Percentiles rank a stretch among this genome's conserved stretches.
Evolutionary conservation across 23 red algal genomes (phyloP).

Genomic region (Agarophyton chilense): DNA sequence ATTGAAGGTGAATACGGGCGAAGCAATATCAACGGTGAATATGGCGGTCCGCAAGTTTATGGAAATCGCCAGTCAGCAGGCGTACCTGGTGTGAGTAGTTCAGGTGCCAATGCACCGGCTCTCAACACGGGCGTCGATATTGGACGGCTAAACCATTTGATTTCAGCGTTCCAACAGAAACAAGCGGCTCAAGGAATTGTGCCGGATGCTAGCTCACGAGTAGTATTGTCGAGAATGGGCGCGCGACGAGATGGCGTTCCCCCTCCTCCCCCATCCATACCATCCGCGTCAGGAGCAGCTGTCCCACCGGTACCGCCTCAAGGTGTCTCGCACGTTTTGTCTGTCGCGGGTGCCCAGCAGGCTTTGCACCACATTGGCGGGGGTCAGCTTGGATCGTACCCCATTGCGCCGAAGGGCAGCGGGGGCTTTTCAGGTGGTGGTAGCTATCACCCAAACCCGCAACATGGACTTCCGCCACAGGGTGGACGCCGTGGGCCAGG

Average conservation of each 20-base stretch:
- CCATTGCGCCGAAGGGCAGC: background rate
- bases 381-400: conserved; percentile 8
- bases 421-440: background rate
- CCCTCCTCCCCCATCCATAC: background rate
- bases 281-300: conserved; percentile 2
- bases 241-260: background rate
- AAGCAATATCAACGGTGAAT: background rate
- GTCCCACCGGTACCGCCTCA: background rate
- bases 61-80: background rate
- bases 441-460: background rate
- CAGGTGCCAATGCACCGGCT: conserved; percentile 4
- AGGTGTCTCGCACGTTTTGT: conserved; percentile 1
- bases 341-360: conserved; percentile 13
- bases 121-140: conserved; percentile 45
- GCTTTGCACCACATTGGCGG: conserved; percentile 42
- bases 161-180: conserved; percentile 62
- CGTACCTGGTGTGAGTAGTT: background rate
- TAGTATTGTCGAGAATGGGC: background rate
- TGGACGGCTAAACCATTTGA: conserved; percentile 29
- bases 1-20: background rate
- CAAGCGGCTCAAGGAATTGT: background rate
- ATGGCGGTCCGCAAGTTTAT: conserved; percentile 8
- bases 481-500: conserved; percentile 10
- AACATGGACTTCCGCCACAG: conserved; percentile 9
- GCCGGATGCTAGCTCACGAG: background rate